phyloP scores from a whole-genome alignment of 495 filamentous ascomycete species.

The Sporormia fimetaria region DNA sequence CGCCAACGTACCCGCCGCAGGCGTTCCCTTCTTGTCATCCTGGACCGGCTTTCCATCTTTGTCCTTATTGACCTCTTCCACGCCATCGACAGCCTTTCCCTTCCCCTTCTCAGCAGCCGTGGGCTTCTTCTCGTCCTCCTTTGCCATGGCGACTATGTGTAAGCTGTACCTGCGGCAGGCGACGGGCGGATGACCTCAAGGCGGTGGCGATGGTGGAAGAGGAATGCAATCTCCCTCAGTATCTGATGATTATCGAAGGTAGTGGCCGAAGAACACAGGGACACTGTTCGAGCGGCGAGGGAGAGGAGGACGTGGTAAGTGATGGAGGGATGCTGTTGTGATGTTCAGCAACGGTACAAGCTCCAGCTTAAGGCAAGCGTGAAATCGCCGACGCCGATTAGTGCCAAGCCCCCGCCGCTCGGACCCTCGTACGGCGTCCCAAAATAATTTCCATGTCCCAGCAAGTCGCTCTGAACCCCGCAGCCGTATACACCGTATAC shows the following conservation, averaged over 20 bases:
- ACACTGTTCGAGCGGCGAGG: neutral
- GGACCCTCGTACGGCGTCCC: too few relatives aligned
- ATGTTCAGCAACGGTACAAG: neutral
- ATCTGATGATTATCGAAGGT: neutral
- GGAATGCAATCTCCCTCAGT: too few relatives aligned
- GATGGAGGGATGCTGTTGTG: conserved; percentile 3
- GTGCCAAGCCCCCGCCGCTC: too few relatives aligned
- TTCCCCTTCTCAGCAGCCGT: conserved; percentile 88
- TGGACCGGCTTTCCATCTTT: conserved; percentile 54
- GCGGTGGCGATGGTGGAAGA: neutral
- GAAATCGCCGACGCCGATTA: too few relatives aligned
- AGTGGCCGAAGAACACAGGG: neutral
- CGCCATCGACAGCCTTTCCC: conserved; percentile 52
- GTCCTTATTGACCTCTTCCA: conserved; percentile 53
- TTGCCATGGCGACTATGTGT: conserved; percentile 62
- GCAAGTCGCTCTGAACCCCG: neutral
- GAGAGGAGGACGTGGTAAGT: neutral
- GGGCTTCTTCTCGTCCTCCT: conserved; percentile 70
- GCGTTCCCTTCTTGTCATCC: conserved; percentile 54
- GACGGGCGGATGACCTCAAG: conserved; percentile 6
- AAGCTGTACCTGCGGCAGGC: conserved; percentile 19
- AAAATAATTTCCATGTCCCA: conserved; percentile 1
- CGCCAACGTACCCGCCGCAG: conserved; percentile 30
- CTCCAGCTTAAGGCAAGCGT: neutral
- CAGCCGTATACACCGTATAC: neutral